Evolutionary conservation across 139 green algal species (phyloP).

Genomic region (Micromonas commoda): DNA sequence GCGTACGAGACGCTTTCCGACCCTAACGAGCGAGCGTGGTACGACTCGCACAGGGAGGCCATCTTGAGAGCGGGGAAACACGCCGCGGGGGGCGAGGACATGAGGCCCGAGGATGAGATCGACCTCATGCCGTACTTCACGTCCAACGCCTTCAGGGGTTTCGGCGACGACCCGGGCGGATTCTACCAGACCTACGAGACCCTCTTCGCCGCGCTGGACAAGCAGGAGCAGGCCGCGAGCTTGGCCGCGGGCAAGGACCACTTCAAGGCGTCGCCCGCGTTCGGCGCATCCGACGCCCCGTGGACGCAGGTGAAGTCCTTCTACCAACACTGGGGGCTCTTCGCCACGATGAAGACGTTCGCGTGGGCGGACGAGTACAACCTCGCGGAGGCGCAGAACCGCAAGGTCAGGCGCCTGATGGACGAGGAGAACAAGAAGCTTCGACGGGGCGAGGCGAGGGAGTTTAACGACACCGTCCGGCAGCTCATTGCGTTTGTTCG

Average conservation of each 20-base stretch:
- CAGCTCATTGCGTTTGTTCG: background rate
- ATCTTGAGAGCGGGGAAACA: background rate
- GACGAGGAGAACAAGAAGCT: constrained; percentile 13
- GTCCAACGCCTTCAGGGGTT: background rate
- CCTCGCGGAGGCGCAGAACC: background rate
- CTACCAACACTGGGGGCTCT: background rate
- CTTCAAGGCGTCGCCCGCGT: background rate
- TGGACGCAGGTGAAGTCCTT: background rate
- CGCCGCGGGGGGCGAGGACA: background rate
- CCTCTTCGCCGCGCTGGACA: background rate
- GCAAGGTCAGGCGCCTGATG: background rate
- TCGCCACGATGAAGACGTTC: background rate
- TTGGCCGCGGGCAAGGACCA: background rate
- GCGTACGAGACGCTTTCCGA: constrained; percentile 94
- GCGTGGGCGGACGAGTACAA: constrained; percentile 11
- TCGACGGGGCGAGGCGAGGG: background rate
- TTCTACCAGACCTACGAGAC: background rate
- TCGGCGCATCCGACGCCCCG: background rate
- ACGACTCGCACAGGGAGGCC: constrained; percentile 91
- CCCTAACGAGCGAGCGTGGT: constrained; percentile 83
- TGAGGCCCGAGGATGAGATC: background rate
- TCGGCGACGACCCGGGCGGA: background rate
- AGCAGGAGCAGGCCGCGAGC: background rate
- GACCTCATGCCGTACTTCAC: background rate
- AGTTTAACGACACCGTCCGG: background rate